phyloP scores from a whole-genome alignment of 228 moss, liverwort and hornwort genomes.

The Sphagnum magellanicum region DNA sequence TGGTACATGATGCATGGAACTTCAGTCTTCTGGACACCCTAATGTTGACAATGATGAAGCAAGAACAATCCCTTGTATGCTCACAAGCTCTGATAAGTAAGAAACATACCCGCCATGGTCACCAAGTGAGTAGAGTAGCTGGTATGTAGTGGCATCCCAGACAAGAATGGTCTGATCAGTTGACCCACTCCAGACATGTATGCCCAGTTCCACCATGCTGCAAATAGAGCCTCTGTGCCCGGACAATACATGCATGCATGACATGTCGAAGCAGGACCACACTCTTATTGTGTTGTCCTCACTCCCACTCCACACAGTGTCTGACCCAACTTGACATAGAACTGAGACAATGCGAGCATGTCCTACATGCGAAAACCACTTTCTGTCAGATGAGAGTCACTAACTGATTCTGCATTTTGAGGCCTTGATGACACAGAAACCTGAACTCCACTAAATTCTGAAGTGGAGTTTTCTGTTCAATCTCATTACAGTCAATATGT shows the following conservation, averaged over 20 bases:
- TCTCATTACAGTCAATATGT: neutral
- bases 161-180: slow-evolving; percentile 39
- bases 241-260: slow-evolving; percentile 15
- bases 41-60: no score
- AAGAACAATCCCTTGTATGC: no score
- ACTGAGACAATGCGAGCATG: slow-evolving; percentile 21
- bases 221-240: slow-evolving; percentile 32
- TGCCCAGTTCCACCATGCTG: slow-evolving; percentile 33
- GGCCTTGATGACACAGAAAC: neutral
- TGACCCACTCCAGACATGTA: slow-evolving; percentile 43
- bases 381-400: neutral
- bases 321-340: slow-evolving; percentile 26
- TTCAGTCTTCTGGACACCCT: neutral
- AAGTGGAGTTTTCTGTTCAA: neutral
- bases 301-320: slow-evolving; percentile 40
- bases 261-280: slow-evolving; percentile 21
- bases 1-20: neutral
- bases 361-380: slow-evolving; percentile 15
- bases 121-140: slow-evolving; percentile 28
- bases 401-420: neutral
- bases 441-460: neutral
- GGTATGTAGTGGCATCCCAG: slow-evolving; percentile 28
- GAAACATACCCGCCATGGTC: slow-evolving; percentile 31
- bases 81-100: no score
- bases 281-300: slow-evolving; percentile 34